phyloP scores from a whole-genome alignment of 1,284 basidiomycete species.

The Flammula alnicola region DNA sequence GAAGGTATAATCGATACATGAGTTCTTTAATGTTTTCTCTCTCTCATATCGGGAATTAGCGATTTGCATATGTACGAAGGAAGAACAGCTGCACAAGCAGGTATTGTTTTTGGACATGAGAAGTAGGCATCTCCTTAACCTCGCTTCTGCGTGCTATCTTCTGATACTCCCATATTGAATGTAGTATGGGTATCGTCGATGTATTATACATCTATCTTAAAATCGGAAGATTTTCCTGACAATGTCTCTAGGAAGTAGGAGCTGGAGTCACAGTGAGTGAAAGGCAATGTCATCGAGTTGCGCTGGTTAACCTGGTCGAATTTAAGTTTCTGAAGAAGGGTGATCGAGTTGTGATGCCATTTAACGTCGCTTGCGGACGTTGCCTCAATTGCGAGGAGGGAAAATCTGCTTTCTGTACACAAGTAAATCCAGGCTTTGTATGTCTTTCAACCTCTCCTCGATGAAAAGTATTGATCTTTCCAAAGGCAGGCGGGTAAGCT shows the following conservation, averaged over 20 bases:
- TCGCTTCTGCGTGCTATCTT: neutral
- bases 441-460: slow-evolving; percentile 32
- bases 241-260: slow-evolving; percentile 42
- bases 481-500: slow-evolving; percentile 45
- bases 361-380: slow-evolving; percentile 60
- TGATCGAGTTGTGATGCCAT: slow-evolving; percentile 58
- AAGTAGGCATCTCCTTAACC: slow-evolving; percentile 37
- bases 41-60: slow-evolving; percentile 25
- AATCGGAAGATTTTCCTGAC: neutral
- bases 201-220: slow-evolving; percentile 27
- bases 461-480: neutral
- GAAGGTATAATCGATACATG: slow-evolving; percentile 37
- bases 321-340: slow-evolving; percentile 52
- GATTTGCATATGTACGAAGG: slow-evolving; percentile 63
- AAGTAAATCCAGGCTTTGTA: slow-evolving; percentile 60
- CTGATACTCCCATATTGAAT: neutral
- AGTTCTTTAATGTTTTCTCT: neutral
- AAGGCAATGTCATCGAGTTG: neutral
- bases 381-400: slow-evolving; percentile 59
- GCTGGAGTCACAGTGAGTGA: slow-evolving; percentile 43
- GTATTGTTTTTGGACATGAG: slow-evolving; percentile 59
- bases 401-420: slow-evolving; percentile 54
- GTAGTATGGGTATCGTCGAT: slow-evolving; percentile 54
- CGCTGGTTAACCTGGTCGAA: neutral
- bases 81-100: slow-evolving; percentile 51